These are phyloP conservation scores for Sordariomycetes sp. DNA, from an alignment of 2,329 filamentous ascomycete species.

Conservation along the genomic window DNA sequence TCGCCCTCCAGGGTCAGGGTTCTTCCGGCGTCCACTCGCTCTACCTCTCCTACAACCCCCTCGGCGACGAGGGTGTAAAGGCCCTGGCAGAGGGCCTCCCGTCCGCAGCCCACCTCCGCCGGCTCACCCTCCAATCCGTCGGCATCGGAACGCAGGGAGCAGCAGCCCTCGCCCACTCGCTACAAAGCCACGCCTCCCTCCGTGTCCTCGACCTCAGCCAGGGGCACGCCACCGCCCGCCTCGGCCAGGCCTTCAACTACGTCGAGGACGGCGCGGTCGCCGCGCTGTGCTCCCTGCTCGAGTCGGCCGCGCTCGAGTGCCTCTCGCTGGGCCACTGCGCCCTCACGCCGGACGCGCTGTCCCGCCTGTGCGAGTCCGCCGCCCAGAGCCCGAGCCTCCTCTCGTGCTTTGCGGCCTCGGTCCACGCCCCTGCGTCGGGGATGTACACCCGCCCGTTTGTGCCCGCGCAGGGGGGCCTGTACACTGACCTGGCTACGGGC, in stretches of 20 bases:
- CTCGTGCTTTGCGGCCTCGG: no score
- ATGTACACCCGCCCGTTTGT: no score
- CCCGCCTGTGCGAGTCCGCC: conserved; percentile 17
- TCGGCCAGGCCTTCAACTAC: conserved; percentile 34
- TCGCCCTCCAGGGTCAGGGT: conserved; percentile 8
- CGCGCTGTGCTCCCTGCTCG: conserved; percentile 16
- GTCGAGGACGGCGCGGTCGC: conserved; percentile 25
- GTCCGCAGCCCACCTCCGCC: conserved; percentile 19
- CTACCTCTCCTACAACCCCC: conserved; percentile 25
- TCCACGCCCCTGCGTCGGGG: no score
- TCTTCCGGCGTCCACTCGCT: conserved; percentile 20
- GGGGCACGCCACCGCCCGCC: conserved; percentile 17
- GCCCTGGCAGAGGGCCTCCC: conserved; percentile 19
- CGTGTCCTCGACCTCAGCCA: conserved; percentile 20
- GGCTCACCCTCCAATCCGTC: conserved; percentile 29
- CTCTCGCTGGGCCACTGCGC: conserved; percentile 29
- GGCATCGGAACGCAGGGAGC: conserved; percentile 28
- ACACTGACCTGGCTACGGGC: no score
- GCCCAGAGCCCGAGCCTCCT: conserved; percentile 17
- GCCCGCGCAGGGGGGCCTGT: no score
- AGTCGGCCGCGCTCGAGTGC: conserved; percentile 22
- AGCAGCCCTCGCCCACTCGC: conserved; percentile 23
- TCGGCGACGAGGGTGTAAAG: conserved; percentile 20
- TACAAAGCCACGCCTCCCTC: conserved; percentile 19
- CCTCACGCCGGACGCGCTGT: conserved; percentile 17